A percentile compares a stretch with the other conserved stretches of the same genome.
Evolutionary conservation across 106 monocot species (phyloP).

Genomic region (Apostasia shenzhenica): DNA sequence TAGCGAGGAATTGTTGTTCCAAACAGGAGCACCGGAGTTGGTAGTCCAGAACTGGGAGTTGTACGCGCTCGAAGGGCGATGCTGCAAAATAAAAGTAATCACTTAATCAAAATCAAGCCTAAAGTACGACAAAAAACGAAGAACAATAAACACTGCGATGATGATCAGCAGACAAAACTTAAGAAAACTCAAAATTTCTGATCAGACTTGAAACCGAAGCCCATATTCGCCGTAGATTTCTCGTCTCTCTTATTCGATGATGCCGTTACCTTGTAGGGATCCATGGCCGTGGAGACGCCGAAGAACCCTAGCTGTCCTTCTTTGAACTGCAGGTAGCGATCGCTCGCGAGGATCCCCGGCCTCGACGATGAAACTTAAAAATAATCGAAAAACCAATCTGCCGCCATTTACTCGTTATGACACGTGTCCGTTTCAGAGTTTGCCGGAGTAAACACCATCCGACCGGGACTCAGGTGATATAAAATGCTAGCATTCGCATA

Average conservation of each 20-base stretch:
- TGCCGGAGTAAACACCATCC: too few relatives aligned
- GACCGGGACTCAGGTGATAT: too few relatives aligned
- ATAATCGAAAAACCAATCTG: too few relatives aligned
- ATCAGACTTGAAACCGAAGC: background rate
- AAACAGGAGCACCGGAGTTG: slow-evolving; percentile 94
- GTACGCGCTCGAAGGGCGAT: slow-evolving; percentile 76
- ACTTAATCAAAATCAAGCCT: background rate
- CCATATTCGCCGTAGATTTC: too few relatives aligned
- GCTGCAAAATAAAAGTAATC: slow-evolving; percentile 29
- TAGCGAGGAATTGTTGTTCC: slow-evolving; percentile 93
- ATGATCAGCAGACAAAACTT: background rate
- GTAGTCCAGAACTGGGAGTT: slow-evolving; percentile 78
- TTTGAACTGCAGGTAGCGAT: background rate
- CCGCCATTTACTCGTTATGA: too few relatives aligned
- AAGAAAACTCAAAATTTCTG: background rate
- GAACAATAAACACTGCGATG: background rate
- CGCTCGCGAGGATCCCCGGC: background rate
- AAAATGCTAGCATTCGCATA: too few relatives aligned
- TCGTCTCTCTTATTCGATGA: too few relatives aligned
- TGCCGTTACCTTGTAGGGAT: slow-evolving; percentile 57
- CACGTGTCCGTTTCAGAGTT: too few relatives aligned
- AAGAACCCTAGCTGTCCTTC: background rate
- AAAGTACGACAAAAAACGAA: background rate
- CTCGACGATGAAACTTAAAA: background rate
- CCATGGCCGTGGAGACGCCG: slow-evolving; percentile 23